Percentiles rank a stretch among this genome's conserved stretches.
phyloP scores from a whole-genome alignment of 2,329 filamentous ascomycete species.

The Colletotrichum lentis region DNA sequence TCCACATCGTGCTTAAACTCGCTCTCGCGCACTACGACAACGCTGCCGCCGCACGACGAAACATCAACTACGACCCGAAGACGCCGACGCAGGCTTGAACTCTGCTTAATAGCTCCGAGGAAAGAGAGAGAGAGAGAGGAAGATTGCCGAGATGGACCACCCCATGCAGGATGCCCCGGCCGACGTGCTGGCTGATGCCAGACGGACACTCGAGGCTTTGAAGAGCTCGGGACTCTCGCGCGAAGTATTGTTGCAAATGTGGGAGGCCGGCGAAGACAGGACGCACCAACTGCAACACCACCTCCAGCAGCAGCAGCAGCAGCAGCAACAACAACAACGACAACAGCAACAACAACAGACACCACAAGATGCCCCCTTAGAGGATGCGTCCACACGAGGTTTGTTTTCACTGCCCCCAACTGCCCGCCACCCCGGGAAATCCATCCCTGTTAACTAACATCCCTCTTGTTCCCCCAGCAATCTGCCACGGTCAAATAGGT shows the following conservation, averaged over 20 bases:
- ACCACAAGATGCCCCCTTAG: conserved; percentile 29
- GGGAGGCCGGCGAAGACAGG: conserved; percentile 38
- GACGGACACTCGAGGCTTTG: conserved; percentile 56
- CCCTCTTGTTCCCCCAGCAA: conserved; percentile 47
- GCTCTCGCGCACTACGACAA: background rate
- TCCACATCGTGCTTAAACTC: background rate
- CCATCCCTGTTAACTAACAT: conserved; percentile 28
- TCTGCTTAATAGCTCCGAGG: background rate
- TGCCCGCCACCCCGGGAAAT: background rate
- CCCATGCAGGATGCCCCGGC: conserved; percentile 48
- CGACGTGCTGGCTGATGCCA: conserved; percentile 55
- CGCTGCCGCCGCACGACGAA: background rate
- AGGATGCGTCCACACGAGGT: conserved; percentile 38
- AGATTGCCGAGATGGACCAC: conserved; percentile 34
- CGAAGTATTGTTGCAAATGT: conserved; percentile 47
- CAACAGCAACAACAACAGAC: conserved; percentile 11
- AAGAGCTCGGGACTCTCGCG: conserved; percentile 57
- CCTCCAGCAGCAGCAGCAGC: background rate
- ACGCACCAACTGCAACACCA: conserved; percentile 27
- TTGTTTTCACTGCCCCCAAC: conserved; percentile 3
- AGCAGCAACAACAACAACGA: conserved; percentile 7
- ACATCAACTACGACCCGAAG: background rate
- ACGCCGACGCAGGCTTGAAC: conserved; percentile 3
- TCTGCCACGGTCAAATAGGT: conserved; percentile 49
- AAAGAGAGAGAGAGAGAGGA: conserved; percentile 29